phyloP scores from a whole-genome alignment of 352 stramenopile species.

The Globisporangium heterothallicum region DNA sequence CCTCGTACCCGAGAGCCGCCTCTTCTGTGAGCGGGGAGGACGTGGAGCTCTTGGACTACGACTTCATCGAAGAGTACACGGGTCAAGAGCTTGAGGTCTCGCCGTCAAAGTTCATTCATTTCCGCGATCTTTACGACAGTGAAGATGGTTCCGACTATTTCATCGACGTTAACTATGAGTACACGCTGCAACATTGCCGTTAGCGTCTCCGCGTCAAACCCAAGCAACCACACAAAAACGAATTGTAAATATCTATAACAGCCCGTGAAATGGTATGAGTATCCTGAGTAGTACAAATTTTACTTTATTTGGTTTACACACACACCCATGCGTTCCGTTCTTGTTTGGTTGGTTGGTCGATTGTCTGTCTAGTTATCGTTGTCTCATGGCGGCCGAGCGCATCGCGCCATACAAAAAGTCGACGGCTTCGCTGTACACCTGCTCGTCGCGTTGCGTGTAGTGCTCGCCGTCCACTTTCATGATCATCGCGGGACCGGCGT shows the following conservation, averaged over 20 bases:
- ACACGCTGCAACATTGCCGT: constrained; percentile 22
- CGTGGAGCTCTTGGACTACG: constrained; percentile 56
- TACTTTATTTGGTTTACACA: too few relatives aligned
- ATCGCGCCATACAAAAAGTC: constrained; percentile 54
- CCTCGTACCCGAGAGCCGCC: constrained; percentile 19
- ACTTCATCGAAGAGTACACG: constrained; percentile 75
- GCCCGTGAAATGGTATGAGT: background rate
- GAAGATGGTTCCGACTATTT: constrained; percentile 47
- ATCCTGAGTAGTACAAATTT: background rate
- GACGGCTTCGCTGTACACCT: constrained; percentile 49
- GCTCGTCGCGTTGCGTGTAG: constrained; percentile 39
- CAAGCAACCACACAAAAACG: background rate
- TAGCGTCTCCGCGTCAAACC: too few relatives aligned
- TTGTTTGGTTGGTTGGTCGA: too few relatives aligned
- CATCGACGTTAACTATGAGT: constrained; percentile 66
- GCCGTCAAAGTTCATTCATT: constrained; percentile 49
- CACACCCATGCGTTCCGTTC: too few relatives aligned
- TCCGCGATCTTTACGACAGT: constrained; percentile 56
- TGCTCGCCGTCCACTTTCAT: constrained; percentile 59
- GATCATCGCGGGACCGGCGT: constrained; percentile 48
- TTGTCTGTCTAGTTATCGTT: constrained; percentile 5
- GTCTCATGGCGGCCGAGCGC: constrained; percentile 22
- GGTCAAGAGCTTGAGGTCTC: constrained; percentile 41
- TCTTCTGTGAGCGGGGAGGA: constrained; percentile 22
- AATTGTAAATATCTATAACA: background rate